Conservation (phyloP, 768 basidiomycete genomes). For the Phylloporus rhodoxanthus region DNA sequence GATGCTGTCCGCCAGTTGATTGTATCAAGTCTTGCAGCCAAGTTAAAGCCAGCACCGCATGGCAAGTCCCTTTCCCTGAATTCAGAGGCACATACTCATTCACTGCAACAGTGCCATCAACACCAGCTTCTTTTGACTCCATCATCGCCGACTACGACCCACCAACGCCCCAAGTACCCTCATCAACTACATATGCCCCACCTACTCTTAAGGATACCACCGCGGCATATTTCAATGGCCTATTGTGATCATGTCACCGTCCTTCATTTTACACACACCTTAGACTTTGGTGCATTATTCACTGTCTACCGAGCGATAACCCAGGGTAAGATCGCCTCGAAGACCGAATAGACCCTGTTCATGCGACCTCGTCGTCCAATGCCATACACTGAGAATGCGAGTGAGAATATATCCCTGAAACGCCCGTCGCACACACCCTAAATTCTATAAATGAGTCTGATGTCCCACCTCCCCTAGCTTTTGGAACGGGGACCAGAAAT, state of each 20-base stretch:
- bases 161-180: slow-evolving; percentile 21
- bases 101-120: slow-evolving; percentile 33
- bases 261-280: slow-evolving; percentile 11
- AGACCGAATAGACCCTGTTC: neutral
- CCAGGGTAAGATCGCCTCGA: neutral
- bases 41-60: slow-evolving; percentile 42
- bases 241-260: slow-evolving; percentile 23
- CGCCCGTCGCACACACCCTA: slow-evolving; percentile 48
- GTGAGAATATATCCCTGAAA: slow-evolving; percentile 8
- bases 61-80: slow-evolving; percentile 29
- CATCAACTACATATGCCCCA: slow-evolving; percentile 1
- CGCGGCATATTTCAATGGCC: slow-evolving; percentile 38
- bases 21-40: slow-evolving; percentile 53
- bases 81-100: slow-evolving; percentile 6
- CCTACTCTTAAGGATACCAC: slow-evolving; percentile 25
- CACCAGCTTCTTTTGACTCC: slow-evolving; percentile 60
- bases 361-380: slow-evolving; percentile 28
- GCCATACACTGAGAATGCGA: slow-evolving; percentile 22
- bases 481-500: slow-evolving; percentile 70
- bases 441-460: slow-evolving; percentile 81
- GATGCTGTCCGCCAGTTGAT: slow-evolving; percentile 60
- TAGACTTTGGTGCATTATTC: slow-evolving; percentile 11
- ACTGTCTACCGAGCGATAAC: neutral
- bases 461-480: slow-evolving; percentile 32
- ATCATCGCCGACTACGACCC: slow-evolving; percentile 71